Evolutionary conservation across 2,329 filamentous ascomycete species (phyloP).

Genomic region (Hypoxylon sp.): DNA sequence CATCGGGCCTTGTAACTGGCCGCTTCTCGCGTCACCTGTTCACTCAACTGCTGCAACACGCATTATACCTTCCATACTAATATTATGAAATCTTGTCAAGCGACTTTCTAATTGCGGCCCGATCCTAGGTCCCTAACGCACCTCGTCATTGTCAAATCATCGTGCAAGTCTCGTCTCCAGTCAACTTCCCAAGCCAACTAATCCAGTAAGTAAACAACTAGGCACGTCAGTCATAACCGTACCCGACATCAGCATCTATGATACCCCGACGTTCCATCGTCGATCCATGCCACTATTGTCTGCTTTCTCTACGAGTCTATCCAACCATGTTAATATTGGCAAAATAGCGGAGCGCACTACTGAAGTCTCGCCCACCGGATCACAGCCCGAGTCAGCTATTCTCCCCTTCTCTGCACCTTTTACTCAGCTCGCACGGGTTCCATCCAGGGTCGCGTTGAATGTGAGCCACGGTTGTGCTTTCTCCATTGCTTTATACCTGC

Average conservation of each 20-base stretch:
- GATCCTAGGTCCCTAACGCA: slow-evolving; percentile 23
- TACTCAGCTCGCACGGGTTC: slow-evolving; percentile 21
- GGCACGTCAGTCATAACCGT: slow-evolving; percentile 37
- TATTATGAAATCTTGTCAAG: slow-evolving; percentile 26
- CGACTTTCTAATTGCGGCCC: slow-evolving; percentile 37
- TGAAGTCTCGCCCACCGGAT: slow-evolving; percentile 32
- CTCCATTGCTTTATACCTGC: slow-evolving; percentile 6
- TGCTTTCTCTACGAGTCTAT: slow-evolving; percentile 20
- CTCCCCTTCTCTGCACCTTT: slow-evolving; percentile 20
- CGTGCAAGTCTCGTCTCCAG: slow-evolving; percentile 2
- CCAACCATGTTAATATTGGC: slow-evolving; percentile 43
- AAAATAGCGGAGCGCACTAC: slow-evolving; percentile 41
- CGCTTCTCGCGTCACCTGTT: slow-evolving; percentile 33
- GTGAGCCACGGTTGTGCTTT: slow-evolving; percentile 20
- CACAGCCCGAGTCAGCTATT: slow-evolving; percentile 38
- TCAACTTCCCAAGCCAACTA: slow-evolving; percentile 18
- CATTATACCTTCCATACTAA: slow-evolving; percentile 25
- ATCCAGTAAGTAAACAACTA: slow-evolving; percentile 34
- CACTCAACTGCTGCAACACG: slow-evolving; percentile 28
- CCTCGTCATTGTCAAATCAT: slow-evolving; percentile 13
- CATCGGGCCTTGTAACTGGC: slow-evolving; percentile 31
- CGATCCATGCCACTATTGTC: slow-evolving; percentile 37
- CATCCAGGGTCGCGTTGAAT: slow-evolving; percentile 19
- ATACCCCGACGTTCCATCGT: slow-evolving; percentile 29
- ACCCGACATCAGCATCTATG: slow-evolving; percentile 36